Evolutionary conservation across 257 asterid species (phyloP).

Genomic region (Gardenia jasminoides): DNA sequence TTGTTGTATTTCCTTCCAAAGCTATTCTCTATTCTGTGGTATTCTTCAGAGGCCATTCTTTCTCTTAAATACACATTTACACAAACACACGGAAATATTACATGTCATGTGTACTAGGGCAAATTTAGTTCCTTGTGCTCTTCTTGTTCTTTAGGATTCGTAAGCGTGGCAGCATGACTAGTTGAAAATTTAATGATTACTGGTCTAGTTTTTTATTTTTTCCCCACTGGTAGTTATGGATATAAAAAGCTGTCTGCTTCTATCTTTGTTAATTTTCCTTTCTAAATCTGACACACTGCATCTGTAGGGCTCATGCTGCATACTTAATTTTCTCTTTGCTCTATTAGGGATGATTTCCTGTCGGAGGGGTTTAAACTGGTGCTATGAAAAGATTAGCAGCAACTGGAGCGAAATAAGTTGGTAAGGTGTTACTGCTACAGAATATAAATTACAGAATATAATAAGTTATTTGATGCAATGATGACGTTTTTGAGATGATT

Average conservation of each 20-base stretch:
- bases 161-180: background rate
- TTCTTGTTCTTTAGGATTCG: background rate
- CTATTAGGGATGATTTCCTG: conserved; percentile 23
- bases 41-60: background rate
- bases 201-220: background rate
- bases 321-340: background rate
- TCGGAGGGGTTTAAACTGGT: conserved; percentile 25
- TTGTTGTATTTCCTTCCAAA: background rate
- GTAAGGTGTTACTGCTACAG: conserved; percentile 2
- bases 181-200: background rate
- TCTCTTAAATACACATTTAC: background rate
- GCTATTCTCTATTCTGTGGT: background rate
- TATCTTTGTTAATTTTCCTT: background rate
- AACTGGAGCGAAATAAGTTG: background rate
- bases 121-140: background rate
- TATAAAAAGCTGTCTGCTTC: background rate
- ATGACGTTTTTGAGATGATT: too few species aligned
- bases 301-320: too few species aligned
- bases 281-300: background rate
- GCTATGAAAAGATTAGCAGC: conserved; percentile 7
- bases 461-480: too few species aligned
- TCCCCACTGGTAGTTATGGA: background rate
- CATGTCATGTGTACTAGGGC: background rate
- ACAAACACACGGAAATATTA: background rate
- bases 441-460: background rate